Conservation (phyloP, 139 green algal species). For the Edaphochlamys debaryana region DNA sequence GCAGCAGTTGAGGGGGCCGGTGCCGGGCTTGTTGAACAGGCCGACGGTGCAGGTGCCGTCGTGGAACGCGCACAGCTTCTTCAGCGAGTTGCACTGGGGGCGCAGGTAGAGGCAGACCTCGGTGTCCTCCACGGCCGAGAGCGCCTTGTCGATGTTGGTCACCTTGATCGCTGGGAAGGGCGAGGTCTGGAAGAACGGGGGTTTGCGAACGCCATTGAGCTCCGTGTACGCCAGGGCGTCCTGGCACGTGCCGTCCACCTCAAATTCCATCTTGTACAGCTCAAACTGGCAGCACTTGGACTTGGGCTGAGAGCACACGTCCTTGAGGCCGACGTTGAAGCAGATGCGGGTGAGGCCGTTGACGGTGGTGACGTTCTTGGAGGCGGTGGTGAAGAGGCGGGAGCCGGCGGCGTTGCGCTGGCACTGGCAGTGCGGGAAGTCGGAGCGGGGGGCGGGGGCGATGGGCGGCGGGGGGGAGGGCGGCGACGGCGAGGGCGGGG, state of each 20-base stretch:
- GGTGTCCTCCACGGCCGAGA: not conserved
- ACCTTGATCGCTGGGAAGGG: conserved; percentile 46
- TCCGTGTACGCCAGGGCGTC: conserved; percentile 46
- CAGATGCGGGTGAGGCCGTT: conserved; percentile 27
- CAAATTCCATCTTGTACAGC: conserved; percentile 55
- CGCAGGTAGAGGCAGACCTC: conserved; percentile 42
- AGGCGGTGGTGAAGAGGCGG: conserved; percentile 23
- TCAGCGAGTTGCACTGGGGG: conserved; percentile 23
- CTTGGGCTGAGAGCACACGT: not conserved
- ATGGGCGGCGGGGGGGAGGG: not conserved
- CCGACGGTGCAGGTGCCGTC: conserved; percentile 33
- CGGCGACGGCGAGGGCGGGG: not conserved
- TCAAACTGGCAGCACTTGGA: conserved; percentile 36
- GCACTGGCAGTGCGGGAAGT: conserved; percentile 41
- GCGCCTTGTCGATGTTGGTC: conserved; percentile 40
- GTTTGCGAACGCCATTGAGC: conserved; percentile 19
- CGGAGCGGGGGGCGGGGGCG: not conserved
- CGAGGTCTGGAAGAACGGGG: conserved; percentile 37
- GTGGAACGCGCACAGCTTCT: conserved; percentile 25
- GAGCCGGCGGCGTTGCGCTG: not conserved
- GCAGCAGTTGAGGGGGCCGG: conserved; percentile 41
- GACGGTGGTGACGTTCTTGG: conserved; percentile 1
- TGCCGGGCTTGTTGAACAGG: conserved; percentile 45
- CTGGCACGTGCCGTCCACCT: conserved; percentile 27
- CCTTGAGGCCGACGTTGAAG: conserved; percentile 10